Percentiles rank a stretch among this genome's conserved stretches.
These are phyloP conservation scores for Tolypocladium nubicola DNA, from an alignment of 2,329 filamentous ascomycete genomes.

Conservation along the genomic window DNA sequence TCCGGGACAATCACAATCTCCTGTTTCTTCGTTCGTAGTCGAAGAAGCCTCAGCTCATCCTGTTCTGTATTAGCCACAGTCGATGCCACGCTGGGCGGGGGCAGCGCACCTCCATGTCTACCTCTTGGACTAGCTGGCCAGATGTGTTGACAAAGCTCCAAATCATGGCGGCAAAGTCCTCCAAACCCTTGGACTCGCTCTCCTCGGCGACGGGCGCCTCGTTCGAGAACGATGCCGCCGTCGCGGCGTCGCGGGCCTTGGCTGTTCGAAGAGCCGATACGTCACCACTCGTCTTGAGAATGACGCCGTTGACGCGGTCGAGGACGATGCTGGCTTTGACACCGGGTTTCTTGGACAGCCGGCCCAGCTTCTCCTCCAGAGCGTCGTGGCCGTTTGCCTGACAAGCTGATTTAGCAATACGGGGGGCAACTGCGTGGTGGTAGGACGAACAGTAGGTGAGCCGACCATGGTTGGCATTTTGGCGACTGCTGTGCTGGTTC, in stretches of 20 bases:
- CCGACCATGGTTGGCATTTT: slow-evolving; percentile 6
- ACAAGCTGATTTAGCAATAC: slow-evolving; percentile 3
- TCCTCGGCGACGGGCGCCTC: slow-evolving; percentile 31
- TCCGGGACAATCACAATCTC: slow-evolving; percentile 79
- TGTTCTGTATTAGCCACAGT: slow-evolving; percentile 20
- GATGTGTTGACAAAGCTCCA: slow-evolving; percentile 66
- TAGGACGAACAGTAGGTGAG: slow-evolving; percentile 2
- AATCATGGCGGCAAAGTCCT: slow-evolving; percentile 66
- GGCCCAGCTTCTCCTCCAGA: slow-evolving; percentile 54
- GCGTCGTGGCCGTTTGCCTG: slow-evolving; percentile 43
- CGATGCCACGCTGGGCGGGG: too few relatives aligned
- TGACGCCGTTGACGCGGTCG: slow-evolving; percentile 59
- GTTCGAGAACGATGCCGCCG: slow-evolving; percentile 33
- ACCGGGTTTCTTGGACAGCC: slow-evolving; percentile 66
- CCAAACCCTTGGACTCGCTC: slow-evolving; percentile 47
- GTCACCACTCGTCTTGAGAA: slow-evolving; percentile 65
- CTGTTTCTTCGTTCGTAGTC: slow-evolving; percentile 73
- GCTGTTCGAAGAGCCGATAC: slow-evolving; percentile 42
- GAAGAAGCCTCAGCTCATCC: slow-evolving; percentile 68
- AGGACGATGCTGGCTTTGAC: slow-evolving; percentile 71
- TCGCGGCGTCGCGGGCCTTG: slow-evolving; percentile 23
- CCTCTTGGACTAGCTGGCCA: slow-evolving; percentile 57
- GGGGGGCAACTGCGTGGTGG: not conserved
- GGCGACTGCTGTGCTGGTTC: not conserved
- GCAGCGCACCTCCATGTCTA: slow-evolving; percentile 56